Evolutionary conservation across 208 protist species (phyloP), one percentile per base, ranked within the genome.

Genomic region (Trypanosoma congolense): DNA sequence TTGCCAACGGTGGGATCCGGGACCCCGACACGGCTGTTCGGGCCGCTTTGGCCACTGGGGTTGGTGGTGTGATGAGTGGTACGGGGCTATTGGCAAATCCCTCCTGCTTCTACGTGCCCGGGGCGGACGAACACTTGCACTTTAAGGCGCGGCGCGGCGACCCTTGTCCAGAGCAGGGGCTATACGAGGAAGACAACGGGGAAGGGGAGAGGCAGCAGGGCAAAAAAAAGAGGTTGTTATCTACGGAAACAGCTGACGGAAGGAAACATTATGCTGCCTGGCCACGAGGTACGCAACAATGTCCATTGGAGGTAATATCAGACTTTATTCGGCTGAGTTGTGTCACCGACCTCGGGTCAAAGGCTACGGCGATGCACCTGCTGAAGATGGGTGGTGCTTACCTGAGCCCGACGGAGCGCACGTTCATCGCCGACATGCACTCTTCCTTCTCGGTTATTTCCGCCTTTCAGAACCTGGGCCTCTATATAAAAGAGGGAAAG

Each of bases 11-110:
- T 4, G 80, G 79, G 8, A 67, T 97, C 12, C 65, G 19, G 6
- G 59, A 72, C n/a, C 75, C 78, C 8, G 56, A 61, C 29, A 76
- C 70, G 2, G 84, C 87, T 28, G 29, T 90, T 24, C 38, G 67
- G 25, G 59, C 73, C 25, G 70, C 70, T 9, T 43, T 90, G 10
- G 30, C 56, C 16, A 84, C 77, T 26, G 73, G 75, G 9, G 76
- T 69, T 10, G 83, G 90, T 18, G 73, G 73, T 10, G 69, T 95
- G 3, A 95, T 97, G 88, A 52, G 70, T 18, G 92, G 73, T 21
- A 79, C 78, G 22, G 89, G 83, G 8, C 50, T 97, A 44, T 75
- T 96, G 16, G 61, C 73, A 51, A 97, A 95, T 53, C 92, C 92
- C 5, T 79, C 85, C 2, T 69, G 82, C 48, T 93, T 92, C 44